Base-by-base conservation (phyloP, 805 yeast species). In the Teunomyces aglyptinius region DNA sequence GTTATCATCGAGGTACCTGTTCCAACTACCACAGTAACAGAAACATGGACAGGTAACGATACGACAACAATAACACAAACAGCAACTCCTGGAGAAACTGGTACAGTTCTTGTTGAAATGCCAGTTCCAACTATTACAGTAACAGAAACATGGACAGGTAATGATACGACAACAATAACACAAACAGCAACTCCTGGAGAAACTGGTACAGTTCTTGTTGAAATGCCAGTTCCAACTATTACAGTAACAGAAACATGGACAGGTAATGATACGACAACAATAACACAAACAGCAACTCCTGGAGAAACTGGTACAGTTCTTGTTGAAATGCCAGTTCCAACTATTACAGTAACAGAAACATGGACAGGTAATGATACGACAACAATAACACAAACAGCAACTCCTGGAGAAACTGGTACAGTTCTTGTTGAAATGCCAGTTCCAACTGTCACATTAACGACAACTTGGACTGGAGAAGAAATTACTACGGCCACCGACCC, bases 341-440 rank as follows among this genome's bases (percentile, higher is more conserved):
- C 52, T 2, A 29, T 50, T 3, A 54, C 53, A 10, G 46, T 47
- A 19, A 52, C 53, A 12, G 4, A 6, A 11, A 35, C 39, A 6
- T 35, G 39, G 39, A 50, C 58, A 2, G 57, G 59, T 4, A 7
- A 44, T 8, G 43, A 38, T 12, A 41, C 48, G n/a, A 28, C 47
- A 5, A 47, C 49, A 7, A 26, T 38, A 12, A 49, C 57, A 4
- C 32, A 36, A 8, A 13, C 53, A 11, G 51, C 49, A 2, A 16
- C 44, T 6, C 38, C 44, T 4, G 51, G 51, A 24, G 47, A 22
- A 2, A 46, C 46, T n/a, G 50, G 32, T 7, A 43, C 53, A 11
- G 50, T 48, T n/a, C 35, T 52, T 8, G 43, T 55, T 7, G 53
- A 54, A 3, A 54, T 53, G 4, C 59, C 57, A 4, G 38, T 22